Evolutionary conservation across 2,329 filamentous ascomycete genomes (phyloP).

Genomic region (Cadophora sp.): DNA sequence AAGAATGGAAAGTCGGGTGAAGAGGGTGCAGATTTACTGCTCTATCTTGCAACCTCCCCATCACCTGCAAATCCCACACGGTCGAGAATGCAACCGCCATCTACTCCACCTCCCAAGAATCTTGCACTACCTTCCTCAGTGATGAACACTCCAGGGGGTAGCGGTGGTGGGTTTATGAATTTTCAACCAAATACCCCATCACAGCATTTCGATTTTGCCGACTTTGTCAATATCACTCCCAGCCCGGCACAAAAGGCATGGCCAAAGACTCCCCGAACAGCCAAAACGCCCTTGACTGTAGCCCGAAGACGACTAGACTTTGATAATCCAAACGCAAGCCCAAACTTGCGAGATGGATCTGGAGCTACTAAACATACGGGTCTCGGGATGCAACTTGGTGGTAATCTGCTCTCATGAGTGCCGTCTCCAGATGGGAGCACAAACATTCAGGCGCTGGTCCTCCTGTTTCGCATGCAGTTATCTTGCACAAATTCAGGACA

Average conservation of each 20-base stretch:
- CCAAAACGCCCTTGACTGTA: constrained; percentile 41
- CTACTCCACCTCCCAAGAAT: constrained; percentile 77
- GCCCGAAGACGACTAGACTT: constrained; percentile 41
- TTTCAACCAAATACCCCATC: constrained; percentile 76
- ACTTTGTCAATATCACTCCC: constrained; percentile 97
- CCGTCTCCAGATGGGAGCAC: neutral
- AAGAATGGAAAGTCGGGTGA: constrained; percentile 68
- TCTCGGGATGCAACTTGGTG: constrained; percentile 70
- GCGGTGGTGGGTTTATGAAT: constrained; percentile 69
- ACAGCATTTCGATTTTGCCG: constrained; percentile 88
- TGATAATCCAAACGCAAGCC: constrained; percentile 38
- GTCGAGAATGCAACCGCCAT: constrained; percentile 70
- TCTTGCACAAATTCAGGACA: constrained; percentile 2
- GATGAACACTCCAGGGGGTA: constrained; percentile 85
- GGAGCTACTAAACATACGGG: constrained; percentile 53
- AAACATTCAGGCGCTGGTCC: neutral
- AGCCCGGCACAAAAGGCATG: constrained; percentile 91
- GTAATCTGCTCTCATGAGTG: constrained; percentile 62
- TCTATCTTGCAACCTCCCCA: constrained; percentile 90
- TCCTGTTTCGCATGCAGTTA: neutral
- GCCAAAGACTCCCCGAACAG: constrained; percentile 47
- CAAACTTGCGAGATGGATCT: constrained; percentile 27
- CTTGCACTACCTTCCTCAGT: constrained; percentile 79
- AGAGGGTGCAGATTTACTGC: constrained; percentile 80
- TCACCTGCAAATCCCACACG: constrained; percentile 74